These are phyloP conservation scores for Parachlorella kessleri DNA, from an alignment of 139 green algal genomes.

Conservation along the genomic window DNA sequence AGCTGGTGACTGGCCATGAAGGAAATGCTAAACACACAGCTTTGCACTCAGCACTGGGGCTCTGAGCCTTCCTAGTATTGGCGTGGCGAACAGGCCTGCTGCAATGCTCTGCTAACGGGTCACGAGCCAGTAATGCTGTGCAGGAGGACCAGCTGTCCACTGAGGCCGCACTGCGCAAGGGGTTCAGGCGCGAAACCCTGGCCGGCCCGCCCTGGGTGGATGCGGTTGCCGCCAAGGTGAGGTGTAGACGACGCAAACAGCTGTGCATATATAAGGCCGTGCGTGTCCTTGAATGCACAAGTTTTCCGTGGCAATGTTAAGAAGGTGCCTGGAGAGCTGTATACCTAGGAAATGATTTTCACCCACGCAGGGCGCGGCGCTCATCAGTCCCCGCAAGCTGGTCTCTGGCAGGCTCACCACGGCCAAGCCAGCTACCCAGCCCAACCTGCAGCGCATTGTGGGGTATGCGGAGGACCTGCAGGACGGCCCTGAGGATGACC, in stretches of 20 bases:
- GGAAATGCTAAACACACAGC: too few species aligned
- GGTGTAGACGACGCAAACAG: too few species aligned
- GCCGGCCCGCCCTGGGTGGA: conserved; percentile 69
- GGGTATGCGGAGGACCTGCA: conserved; percentile 17
- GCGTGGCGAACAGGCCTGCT: too few species aligned
- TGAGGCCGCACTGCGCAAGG: conserved; percentile 52
- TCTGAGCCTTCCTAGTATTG: too few species aligned
- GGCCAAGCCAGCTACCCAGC: neutral
- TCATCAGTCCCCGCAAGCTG: neutral
- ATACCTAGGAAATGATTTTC: neutral
- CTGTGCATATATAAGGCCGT: neutral
- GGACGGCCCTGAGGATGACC: neutral
- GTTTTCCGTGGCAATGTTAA: neutral
- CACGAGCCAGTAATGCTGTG: too few species aligned
- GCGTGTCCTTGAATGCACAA: neutral
- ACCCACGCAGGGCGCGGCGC: neutral
- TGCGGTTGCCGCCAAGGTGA: conserved; percentile 38
- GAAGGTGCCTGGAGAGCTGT: conserved; percentile 6
- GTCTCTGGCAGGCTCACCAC: neutral
- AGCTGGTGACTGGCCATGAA: neutral
- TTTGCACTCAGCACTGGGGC: too few species aligned
- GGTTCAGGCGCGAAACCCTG: conserved; percentile 62
- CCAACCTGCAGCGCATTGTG: neutral
- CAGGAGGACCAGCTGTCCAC: too few species aligned
- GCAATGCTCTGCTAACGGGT: too few species aligned